Evolutionary conservation across 1,284 basidiomycete genomes (phyloP).

Genomic region (Heterobasidion parviporum): DNA sequence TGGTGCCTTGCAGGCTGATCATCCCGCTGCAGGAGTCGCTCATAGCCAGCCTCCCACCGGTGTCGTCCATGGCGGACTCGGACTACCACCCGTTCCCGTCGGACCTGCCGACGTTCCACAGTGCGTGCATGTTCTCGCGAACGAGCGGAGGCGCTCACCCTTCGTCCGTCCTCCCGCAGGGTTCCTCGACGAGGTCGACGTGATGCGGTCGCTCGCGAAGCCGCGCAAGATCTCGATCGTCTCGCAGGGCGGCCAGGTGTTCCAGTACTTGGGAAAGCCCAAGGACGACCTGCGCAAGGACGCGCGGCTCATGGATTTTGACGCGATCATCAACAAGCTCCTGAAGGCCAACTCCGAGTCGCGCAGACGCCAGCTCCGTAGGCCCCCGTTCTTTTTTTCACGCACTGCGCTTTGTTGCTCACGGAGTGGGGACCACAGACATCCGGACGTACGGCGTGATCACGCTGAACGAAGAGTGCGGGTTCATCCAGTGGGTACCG

Average conservation of each 20-base stretch:
- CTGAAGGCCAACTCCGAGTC: constrained; percentile 93
- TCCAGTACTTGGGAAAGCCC: constrained; percentile 95
- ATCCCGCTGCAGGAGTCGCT: constrained; percentile 93
- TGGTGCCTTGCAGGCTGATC: constrained; percentile 65
- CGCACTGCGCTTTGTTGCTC: not conserved
- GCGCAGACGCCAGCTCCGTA: constrained; percentile 83
- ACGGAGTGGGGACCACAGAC: constrained; percentile 39
- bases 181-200: constrained; percentile 76
- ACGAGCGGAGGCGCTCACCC: not conserved
- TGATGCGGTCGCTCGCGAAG: constrained; percentile 91
- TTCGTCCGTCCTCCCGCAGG: constrained; percentile 30
- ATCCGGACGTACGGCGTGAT: constrained; percentile 96
- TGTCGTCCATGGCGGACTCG: constrained; percentile 47
- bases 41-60: constrained; percentile 80
- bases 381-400: constrained; percentile 9
- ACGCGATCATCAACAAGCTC: constrained; percentile 96
- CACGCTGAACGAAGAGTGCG: constrained; percentile 95
- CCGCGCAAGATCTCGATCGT: constrained; percentile 88
- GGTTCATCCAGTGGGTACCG: constrained; percentile 98
- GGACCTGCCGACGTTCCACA: constrained; percentile 69
- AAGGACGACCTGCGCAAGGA: constrained; percentile 98
- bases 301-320: constrained; percentile 96
- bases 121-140: constrained; percentile 31
- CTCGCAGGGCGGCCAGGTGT: constrained; percentile 78
- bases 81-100: constrained; percentile 80